Conservation (phyloP, 352 stramenopile genomes). For the Phytophthora melonis region DNA sequence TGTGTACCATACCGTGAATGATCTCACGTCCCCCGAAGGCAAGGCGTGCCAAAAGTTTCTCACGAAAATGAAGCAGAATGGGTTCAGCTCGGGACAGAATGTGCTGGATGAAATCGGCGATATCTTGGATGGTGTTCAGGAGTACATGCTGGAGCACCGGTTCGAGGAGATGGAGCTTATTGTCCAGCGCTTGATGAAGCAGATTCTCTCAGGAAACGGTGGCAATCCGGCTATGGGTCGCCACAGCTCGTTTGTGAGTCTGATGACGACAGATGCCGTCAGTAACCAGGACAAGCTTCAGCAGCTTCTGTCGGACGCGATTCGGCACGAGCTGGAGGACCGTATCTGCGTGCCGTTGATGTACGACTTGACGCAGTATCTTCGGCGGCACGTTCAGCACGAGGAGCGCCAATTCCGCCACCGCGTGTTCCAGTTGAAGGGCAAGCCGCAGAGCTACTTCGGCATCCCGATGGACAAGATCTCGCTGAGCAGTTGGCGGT, state of each 20-base stretch:
- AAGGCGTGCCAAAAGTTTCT: constrained; percentile 85
- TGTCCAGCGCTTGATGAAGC: constrained; percentile 70
- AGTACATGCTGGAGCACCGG: constrained; percentile 89
- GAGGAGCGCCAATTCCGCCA: constrained; percentile 84
- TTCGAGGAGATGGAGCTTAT: constrained; percentile 81
- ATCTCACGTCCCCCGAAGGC: constrained; percentile 78
- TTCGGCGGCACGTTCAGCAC: constrained; percentile 59
- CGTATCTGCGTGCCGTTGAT: constrained; percentile 84
- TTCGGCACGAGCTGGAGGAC: constrained; percentile 87
- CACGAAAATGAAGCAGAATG: constrained; percentile 58
- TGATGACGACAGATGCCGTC: constrained; percentile 64
- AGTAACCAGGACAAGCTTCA: constrained; percentile 82
- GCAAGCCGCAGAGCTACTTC: constrained; percentile 86
- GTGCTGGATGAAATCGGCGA: constrained; percentile 79
- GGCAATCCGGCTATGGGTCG: constrained; percentile 36
- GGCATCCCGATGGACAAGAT: constrained; percentile 83
- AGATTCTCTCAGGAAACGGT: constrained; percentile 32
- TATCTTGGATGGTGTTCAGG: constrained; percentile 83
- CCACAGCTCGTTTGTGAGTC: constrained; percentile 75
- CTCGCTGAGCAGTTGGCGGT: constrained; percentile 79
- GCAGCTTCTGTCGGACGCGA: constrained; percentile 81
- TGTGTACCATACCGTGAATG: constrained; percentile 85
- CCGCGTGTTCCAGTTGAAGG: constrained; percentile 68
- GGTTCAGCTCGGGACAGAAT: constrained; percentile 57
- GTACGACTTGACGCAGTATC: constrained; percentile 54